Base-by-base conservation (phyloP, 2,329 filamentous ascomycete species). In the Calonectria hawksworthii region DNA sequence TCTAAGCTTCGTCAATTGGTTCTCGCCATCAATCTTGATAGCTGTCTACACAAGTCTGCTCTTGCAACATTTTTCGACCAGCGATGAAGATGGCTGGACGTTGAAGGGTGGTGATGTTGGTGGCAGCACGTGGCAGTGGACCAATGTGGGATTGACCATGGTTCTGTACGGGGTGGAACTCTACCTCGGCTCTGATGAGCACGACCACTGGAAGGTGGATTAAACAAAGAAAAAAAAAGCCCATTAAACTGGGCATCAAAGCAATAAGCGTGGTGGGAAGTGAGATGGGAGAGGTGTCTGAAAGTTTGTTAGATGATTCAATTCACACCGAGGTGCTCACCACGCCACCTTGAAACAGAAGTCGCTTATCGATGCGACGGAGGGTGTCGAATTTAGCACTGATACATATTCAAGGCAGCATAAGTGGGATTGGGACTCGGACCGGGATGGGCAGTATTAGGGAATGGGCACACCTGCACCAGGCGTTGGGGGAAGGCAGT, bases 181-280 rank as follows among this genome's bases (percentile, higher is more conserved):
- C 69, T 96, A 96, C 82, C 90, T 99, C 14, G 95, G 95, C 28
- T 94, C 94, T 77, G 94, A 95, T 70, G 95, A 98, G 81, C 91
- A 95, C 64, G 95, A 98, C 80, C 96, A 99, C 85, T 99, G 96
- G 96, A 99, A 99, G 88, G 94, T 93, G 28, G 96, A 98, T 84
- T 98, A 89, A 94, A 47, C 5, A n/a, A 52, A 75, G 8, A 26
- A 11, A 18, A 52, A 36, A 52, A 52, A 47, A 47, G 34, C 34
- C 38, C 56, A 26, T 41, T 16, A 7, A 38, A 28, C n/a, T 41
- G 23, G 38, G 34, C 34, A 41, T 18, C 1, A 7, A 34, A 52
- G 76, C 10, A 23, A 11, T 36, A 63, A 41, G 36, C 32, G n/a
- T 64, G 52, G 32, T 59, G 13, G 32, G 5, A 44, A 34, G 32